phyloP scores from a whole-genome alignment of 192 early-diverging fungal species.

The Lunasporangiospora selenospora region DNA sequence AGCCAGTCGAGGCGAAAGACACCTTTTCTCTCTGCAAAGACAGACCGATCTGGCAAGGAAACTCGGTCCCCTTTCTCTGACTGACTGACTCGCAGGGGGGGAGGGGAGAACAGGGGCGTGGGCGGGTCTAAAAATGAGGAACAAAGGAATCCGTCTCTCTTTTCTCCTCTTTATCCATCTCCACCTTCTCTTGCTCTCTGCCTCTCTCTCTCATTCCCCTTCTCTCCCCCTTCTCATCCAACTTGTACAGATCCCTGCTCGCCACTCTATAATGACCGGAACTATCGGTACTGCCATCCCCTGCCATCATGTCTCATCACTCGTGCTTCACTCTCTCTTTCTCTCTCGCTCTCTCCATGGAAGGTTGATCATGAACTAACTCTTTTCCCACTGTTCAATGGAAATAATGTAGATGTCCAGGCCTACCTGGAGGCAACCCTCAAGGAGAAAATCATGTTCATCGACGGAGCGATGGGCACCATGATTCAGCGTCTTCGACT shows the following conservation, averaged over 20 bases:
- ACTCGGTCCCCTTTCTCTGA: neutral
- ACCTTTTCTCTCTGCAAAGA: neutral
- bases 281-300: conserved; percentile 7
- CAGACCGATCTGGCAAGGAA: neutral
- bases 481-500: conserved; percentile 88
- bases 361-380: neutral
- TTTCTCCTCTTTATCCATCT: neutral
- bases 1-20: neutral
- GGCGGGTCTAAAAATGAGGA: neutral
- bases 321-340: neutral
- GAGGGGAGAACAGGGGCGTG: neutral
- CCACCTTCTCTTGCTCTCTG: neutral
- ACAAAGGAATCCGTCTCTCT: neutral
- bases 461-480: conserved; percentile 97
- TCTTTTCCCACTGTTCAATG: neutral
- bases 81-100: neutral
- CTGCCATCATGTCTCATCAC: neutral
- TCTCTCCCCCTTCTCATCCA: too few relatives aligned
- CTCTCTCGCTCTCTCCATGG: neutral
- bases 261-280: conserved; percentile 3
- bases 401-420: conserved; percentile 40
- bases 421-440: conserved; percentile 80
- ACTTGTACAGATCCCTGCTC: neutral
- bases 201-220: neutral
- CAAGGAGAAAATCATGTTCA: conserved; percentile 90